phyloP scores from a whole-genome alignment of 202 grass and related monocot genomes.

The Digitaria exilis region DNA sequence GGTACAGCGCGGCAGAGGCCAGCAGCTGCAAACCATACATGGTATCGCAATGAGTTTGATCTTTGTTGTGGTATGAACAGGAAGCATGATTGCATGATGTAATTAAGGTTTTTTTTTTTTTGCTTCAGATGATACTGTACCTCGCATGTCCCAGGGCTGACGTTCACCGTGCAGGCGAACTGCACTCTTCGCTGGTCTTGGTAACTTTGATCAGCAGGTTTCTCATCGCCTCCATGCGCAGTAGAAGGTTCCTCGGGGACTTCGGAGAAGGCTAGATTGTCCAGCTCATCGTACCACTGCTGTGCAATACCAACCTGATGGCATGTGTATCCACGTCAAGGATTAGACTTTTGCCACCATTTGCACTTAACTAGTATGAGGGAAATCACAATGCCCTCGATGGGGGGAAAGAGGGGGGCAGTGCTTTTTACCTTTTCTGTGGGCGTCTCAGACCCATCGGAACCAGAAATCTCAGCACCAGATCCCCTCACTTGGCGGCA shows the following conservation, averaged over 20 bases:
- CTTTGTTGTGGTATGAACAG: neutral
- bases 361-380: neutral
- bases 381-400: neutral
- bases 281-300: constrained; percentile 89
- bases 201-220: constrained; percentile 38
- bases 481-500: constrained; percentile 83
- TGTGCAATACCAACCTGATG: constrained; percentile 81
- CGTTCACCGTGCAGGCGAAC: constrained; percentile 60
- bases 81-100: no score
- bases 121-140: constrained; percentile 15
- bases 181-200: constrained; percentile 57
- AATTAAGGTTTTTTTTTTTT: no score
- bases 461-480: constrained; percentile 62
- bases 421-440: constrained; percentile 58
- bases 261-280: constrained; percentile 83
- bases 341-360: neutral
- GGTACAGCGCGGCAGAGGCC: constrained; percentile 66
- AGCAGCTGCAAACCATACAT: constrained; percentile 54
- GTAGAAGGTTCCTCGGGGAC: constrained; percentile 41
- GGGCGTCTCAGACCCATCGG: constrained; percentile 29
- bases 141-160: constrained; percentile 90
- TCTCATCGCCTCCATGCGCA: constrained; percentile 15
- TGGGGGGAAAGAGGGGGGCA: neutral
- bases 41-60: neutral
- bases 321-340: neutral